Conservation (phyloP, 2,329 filamentous ascomycete genomes). For the Plenodomus biglobosus region DNA sequence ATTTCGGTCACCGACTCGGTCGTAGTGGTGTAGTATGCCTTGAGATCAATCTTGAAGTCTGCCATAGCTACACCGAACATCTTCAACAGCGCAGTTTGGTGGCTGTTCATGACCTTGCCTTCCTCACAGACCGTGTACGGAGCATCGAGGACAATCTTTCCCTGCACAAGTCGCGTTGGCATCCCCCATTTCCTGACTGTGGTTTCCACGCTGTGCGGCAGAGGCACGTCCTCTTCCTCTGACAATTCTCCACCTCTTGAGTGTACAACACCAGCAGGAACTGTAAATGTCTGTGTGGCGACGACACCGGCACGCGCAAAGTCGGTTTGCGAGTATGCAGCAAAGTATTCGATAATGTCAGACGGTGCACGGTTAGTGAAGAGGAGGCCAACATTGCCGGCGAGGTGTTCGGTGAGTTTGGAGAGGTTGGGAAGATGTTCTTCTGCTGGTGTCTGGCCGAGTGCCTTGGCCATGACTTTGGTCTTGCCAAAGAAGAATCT, state of each 20-base stretch:
- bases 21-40: constrained; percentile 59
- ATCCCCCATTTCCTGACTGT: constrained; percentile 86
- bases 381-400: constrained; percentile 83
- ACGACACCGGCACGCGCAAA: constrained; percentile 84
- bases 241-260: constrained; percentile 76
- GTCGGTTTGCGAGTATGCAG: constrained; percentile 72
- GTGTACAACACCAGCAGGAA: constrained; percentile 83
- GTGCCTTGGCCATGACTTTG: constrained; percentile 96
- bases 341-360: constrained; percentile 72
- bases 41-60: constrained; percentile 81
- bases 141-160: constrained; percentile 76
- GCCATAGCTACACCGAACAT: constrained; percentile 87
- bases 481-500: constrained; percentile 99
- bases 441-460: constrained; percentile 75
- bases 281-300: constrained; percentile 72
- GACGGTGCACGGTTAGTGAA: constrained; percentile 77
- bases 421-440: constrained; percentile 79
- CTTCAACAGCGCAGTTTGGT: constrained; percentile 92
- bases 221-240: constrained; percentile 76
- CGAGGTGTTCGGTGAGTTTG: constrained; percentile 67
- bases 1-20: constrained; percentile 54
- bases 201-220: constrained; percentile 87
- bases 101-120: constrained; percentile 81
- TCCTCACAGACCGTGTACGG: constrained; percentile 79
- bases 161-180: constrained; percentile 84